Conservation (phyloP, 176 grass and related monocot species). For the Triticum turgidum region DNA sequence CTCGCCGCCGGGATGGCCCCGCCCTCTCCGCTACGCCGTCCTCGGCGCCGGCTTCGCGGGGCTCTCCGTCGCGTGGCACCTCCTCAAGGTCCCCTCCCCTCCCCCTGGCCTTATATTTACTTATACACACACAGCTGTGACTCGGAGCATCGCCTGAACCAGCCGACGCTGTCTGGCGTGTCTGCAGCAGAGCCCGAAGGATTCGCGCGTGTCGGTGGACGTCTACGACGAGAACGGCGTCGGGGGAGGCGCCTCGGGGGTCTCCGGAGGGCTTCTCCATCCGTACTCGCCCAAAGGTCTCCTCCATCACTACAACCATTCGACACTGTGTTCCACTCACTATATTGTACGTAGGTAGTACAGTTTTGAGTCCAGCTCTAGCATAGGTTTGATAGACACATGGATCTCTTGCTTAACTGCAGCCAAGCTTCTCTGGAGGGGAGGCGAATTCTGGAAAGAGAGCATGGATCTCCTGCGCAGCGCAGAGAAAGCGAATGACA, state of each 20-base stretch:
- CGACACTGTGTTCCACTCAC: not conserved
- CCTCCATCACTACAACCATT: not conserved
- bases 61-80: slow-evolving; percentile 88
- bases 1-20: not conserved
- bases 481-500: slow-evolving; percentile 48
- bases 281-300: slow-evolving; percentile 94
- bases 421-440: slow-evolving; percentile 91
- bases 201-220: slow-evolving; percentile 60
- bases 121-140: not conserved
- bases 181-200: slow-evolving; percentile 59
- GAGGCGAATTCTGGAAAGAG: slow-evolving; percentile 90
- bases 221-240: slow-evolving; percentile 87
- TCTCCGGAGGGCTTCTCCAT: slow-evolving; percentile 79
- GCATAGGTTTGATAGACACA: not conserved
- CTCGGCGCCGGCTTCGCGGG: slow-evolving; percentile 86
- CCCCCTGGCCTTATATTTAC: not conserved
- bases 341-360: not conserved
- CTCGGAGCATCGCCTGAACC: not conserved
- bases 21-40: slow-evolving; percentile 65
- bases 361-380: not conserved
- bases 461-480: slow-evolving; percentile 55
- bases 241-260: slow-evolving; percentile 84
- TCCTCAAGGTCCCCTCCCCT: slow-evolving; percentile 67
- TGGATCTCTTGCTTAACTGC: slow-evolving; percentile 19
- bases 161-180: not conserved